phyloP scores from a whole-genome alignment of 2,329 filamentous ascomycete species.

The Phaeoacremonium minimum region DNA sequence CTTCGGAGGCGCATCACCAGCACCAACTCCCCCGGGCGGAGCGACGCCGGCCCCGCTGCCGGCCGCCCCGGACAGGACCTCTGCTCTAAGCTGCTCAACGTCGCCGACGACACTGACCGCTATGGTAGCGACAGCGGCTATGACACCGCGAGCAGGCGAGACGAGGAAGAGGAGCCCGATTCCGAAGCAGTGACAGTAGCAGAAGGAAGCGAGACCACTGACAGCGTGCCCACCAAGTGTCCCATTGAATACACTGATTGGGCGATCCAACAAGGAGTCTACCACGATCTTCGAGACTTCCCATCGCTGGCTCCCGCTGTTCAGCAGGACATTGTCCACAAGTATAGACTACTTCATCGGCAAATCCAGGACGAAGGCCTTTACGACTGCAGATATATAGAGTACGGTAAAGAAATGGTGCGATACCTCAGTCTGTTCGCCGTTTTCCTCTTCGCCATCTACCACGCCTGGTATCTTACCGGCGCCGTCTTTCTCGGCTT shows the following conservation, averaged over 20 bases:
- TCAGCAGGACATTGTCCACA: conserved; percentile 48
- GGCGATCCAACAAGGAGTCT: neutral
- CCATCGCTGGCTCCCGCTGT: conserved; percentile 50
- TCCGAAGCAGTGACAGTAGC: no score
- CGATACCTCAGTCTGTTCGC: conserved; percentile 50
- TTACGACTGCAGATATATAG: conserved; percentile 53
- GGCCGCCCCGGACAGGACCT: no score
- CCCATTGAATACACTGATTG: neutral
- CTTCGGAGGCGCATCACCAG: no score
- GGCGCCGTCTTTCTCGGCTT: conserved; percentile 56
- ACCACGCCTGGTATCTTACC: conserved; percentile 49
- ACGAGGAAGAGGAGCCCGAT: neutral
- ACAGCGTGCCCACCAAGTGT: neutral
- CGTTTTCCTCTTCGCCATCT: conserved; percentile 39
- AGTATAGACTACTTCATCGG: conserved; percentile 54
- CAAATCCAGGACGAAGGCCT: conserved; percentile 48
- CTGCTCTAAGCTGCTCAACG: no score
- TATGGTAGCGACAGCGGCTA: neutral
- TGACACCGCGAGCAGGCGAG: neutral
- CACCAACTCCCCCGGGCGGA: no score
- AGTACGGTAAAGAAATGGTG: conserved; percentile 54
- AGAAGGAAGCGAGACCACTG: neutral
- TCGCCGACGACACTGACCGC: neutral
- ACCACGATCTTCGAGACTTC: conserved; percentile 26
- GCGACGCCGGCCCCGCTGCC: no score